Base-by-base conservation (phyloP, 2,329 filamentous ascomycete species). In the Pseudopyrenochaeta lycopersici region DNA sequence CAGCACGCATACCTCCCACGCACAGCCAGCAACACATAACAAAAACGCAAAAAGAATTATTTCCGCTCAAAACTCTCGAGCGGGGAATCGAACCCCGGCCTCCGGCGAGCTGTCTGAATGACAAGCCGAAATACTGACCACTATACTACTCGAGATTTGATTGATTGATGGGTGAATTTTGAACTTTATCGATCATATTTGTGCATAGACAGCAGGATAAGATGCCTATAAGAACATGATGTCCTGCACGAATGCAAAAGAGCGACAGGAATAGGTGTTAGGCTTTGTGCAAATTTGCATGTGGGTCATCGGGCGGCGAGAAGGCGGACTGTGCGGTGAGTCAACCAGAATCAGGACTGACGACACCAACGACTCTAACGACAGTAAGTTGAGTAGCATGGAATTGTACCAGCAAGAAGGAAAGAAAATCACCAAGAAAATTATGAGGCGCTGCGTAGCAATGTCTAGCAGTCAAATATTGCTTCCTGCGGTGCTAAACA, bases 41-140 rank as follows among this genome's bases (percentile, higher is more conserved):
- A 21, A 23, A 23, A 39, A 39, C 36, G 36, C 17, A 36, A 36
- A 36, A 36, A 36, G 33, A 36, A 17, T 3, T 3, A n/a, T 4
- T 15, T n/a, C 7, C n/a, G 33, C n/a, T 36, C 17, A 17, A 40
- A 42, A 4, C 39, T 42, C 40, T 42, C 40, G 12, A 15, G 39
- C 52, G 47, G 52, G 41, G 42, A 54, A 51, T 55, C 43, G 51
- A 55, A 54, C 51, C 35, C 52, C 41, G 52, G 52, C 40, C 52
- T 50, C 52, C 52, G 29, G 52, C 47, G 52, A 42, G 7, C 31
- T 46, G 53, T 41, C 29, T 38, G 21, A 27, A 32, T 48, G 45
- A 48, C 45, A 48, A 48, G 45, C 45, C 20, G 45, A 40, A 48
- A 48, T 48, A 39, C 33, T 48, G 29, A 48, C 45, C 45, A 39